These are phyloP conservation scores for Cytospora schulzeri DNA, from an alignment of 2,329 filamentous ascomycete species.

Conservation along the genomic window DNA sequence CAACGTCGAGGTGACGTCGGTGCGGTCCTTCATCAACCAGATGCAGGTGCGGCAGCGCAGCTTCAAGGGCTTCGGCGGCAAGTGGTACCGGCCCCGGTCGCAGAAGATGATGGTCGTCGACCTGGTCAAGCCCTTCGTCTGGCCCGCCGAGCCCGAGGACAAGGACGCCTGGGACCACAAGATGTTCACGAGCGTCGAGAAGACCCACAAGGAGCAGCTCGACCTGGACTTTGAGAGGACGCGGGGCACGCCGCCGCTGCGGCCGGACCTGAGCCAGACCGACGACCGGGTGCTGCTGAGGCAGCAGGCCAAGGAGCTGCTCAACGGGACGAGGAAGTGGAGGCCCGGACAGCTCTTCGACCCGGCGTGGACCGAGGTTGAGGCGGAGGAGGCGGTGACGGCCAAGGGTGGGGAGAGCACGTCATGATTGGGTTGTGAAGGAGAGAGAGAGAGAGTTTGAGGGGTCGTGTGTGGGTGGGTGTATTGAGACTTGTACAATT, in stretches of 20 bases:
- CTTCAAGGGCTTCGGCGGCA: conserved; percentile 49
- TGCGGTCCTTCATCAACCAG: conserved; percentile 81
- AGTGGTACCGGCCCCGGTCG: conserved; percentile 69
- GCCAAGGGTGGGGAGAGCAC: conserved; percentile 25
- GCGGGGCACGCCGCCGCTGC: conserved; percentile 31
- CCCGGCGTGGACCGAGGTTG: conserved; percentile 48
- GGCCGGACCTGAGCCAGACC: conserved; percentile 41
- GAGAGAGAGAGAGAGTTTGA: too few relatives aligned
- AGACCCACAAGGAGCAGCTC: conserved; percentile 45
- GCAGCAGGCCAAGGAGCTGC: conserved; percentile 63
- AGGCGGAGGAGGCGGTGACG: conserved; percentile 32
- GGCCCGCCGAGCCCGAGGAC: conserved; percentile 70
- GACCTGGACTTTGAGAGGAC: neutral
- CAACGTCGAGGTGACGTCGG: conserved; percentile 68
- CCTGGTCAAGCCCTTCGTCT: conserved; percentile 83
- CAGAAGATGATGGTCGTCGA: conserved; percentile 96
- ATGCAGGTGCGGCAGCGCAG: conserved; percentile 60
- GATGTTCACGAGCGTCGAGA: conserved; percentile 56
- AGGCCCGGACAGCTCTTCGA: conserved; percentile 49
- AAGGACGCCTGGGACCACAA: conserved; percentile 65
- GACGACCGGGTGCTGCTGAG: conserved; percentile 45
- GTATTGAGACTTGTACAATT: conserved; percentile 25
- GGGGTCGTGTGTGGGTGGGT: too few relatives aligned
- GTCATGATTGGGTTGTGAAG: conserved; percentile 12
- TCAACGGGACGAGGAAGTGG: conserved; percentile 66